phyloP scores from a whole-genome alignment of 2,329 filamentous ascomycete genomes.

The Penicillium sp. region DNA sequence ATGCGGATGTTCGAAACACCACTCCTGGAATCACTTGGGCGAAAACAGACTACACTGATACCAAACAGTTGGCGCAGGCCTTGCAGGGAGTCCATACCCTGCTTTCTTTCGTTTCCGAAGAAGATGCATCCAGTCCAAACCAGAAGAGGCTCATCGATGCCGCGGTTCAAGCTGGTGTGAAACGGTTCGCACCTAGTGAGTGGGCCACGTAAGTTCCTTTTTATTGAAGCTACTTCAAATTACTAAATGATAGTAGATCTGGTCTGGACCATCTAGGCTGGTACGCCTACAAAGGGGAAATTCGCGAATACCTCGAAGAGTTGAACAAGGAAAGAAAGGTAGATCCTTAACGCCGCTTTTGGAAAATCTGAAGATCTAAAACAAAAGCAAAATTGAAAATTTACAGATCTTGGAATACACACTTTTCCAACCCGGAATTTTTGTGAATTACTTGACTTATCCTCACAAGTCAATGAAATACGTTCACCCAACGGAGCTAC shows the following conservation, averaged over 20 bases:
- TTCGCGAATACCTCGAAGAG: constrained; percentile 51
- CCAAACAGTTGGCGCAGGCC: constrained; percentile 33
- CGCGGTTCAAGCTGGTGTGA: constrained; percentile 39
- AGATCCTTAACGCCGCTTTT: background rate
- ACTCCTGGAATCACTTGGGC: constrained; percentile 30
- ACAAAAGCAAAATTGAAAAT: background rate
- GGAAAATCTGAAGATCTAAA: background rate
- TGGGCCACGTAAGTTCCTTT: constrained; percentile 23
- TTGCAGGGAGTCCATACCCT: constrained; percentile 54
- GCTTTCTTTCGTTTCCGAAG: constrained; percentile 49
- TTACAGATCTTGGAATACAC: constrained; percentile 55
- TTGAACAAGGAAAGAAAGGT: constrained; percentile 52
- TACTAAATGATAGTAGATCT: constrained; percentile 22
- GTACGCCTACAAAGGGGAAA: constrained; percentile 53
- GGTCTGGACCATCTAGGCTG: constrained; percentile 43
- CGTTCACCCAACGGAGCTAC: constrained; percentile 35
- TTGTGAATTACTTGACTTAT: constrained; percentile 55
- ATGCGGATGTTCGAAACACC: constrained; percentile 14
- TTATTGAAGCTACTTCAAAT: background rate
- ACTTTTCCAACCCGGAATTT: constrained; percentile 56
- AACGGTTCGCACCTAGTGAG: constrained; percentile 44
- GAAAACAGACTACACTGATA: constrained; percentile 48
- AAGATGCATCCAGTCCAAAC: constrained; percentile 15
- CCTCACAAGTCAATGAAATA: constrained; percentile 50
- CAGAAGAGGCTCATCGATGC: constrained; percentile 44